Conservation (phyloP, 139 green algal genomes). For the Chlorella sp. region DNA sequence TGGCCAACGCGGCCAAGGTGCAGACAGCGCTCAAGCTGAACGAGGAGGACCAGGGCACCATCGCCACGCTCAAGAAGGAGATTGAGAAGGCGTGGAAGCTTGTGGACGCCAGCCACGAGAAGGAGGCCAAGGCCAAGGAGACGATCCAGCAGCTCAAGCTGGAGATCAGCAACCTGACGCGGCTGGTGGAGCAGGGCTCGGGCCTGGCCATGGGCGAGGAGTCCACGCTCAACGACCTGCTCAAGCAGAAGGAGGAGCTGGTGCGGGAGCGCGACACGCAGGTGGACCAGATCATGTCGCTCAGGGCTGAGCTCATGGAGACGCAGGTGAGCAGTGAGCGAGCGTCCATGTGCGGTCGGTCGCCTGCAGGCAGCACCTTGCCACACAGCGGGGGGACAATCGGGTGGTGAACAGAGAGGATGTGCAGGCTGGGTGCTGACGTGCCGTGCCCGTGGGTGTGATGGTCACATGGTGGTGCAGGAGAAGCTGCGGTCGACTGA, state of each 20-base stretch:
- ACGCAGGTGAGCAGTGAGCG: too few species aligned
- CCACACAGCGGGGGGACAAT: too few species aligned
- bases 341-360: too few species aligned
- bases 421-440: too few species aligned
- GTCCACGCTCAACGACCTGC: slow-evolving; percentile 67
- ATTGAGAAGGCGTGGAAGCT: slow-evolving; percentile 91
- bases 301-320: slow-evolving; percentile 65
- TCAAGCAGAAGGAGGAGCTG: slow-evolving; percentile 77
- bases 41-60: slow-evolving; percentile 86
- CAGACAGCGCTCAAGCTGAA: slow-evolving; percentile 83
- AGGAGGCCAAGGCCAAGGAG: slow-evolving; percentile 84
- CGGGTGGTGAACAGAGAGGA: too few species aligned
- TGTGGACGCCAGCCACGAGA: slow-evolving; percentile 81
- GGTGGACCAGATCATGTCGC: slow-evolving; percentile 71
- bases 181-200: slow-evolving; percentile 74
- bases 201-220: slow-evolving; percentile 74
- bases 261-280: slow-evolving; percentile 67
- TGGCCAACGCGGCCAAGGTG: slow-evolving; percentile 83
- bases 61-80: slow-evolving; percentile 81
- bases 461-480: too few species aligned
- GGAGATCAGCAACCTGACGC: slow-evolving; percentile 79
- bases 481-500: slow-evolving; percentile 66
- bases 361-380: too few species aligned
- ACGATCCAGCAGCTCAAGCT: slow-evolving; percentile 76
- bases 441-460: too few species aligned